Conservation (phyloP, 805 yeast genomes). For the Wilhelminamyces savonicus region DNA sequence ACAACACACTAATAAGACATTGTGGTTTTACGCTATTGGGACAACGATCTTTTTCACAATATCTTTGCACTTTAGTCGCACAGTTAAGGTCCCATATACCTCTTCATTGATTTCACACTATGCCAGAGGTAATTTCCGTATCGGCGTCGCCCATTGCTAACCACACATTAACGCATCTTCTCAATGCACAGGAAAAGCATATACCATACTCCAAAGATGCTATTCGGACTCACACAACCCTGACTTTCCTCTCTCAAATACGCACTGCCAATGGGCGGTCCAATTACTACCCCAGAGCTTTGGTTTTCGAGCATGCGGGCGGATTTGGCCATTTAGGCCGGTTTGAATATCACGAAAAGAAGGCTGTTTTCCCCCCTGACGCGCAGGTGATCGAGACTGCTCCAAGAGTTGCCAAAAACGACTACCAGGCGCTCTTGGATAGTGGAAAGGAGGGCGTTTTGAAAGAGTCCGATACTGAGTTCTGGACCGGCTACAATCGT, state of each 20-base stretch:
- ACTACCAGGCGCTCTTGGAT: constrained; percentile 64
- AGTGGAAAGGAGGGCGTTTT: constrained; percentile 29
- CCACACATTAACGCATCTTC: constrained; percentile 73
- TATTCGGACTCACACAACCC: too few relatives aligned
- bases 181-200: constrained; percentile 70
- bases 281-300: constrained; percentile 68
- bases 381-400: constrained; percentile 23
- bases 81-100: too few relatives aligned
- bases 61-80: too few relatives aligned
- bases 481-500: constrained; percentile 79
- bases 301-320: constrained; percentile 74
- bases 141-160: constrained; percentile 71
- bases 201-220: constrained; percentile 39
- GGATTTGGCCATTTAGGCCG: constrained; percentile 69
- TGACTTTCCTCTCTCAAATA: too few relatives aligned
- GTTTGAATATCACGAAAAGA: constrained; percentile 38
- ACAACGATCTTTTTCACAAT: too few relatives aligned
- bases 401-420: constrained; percentile 39
- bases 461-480: constrained; percentile 36
- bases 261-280: constrained; percentile 39
- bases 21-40: too few relatives aligned
- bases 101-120: too few relatives aligned
- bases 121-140: constrained; percentile 69
- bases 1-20: too few relatives aligned
- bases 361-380: constrained; percentile 4